Percentiles rank a stretch among this genome's conserved stretches.
Evolutionary conservation across 1,284 basidiomycete genomes (phyloP).

Genomic region (Pholiota adiposa): DNA sequence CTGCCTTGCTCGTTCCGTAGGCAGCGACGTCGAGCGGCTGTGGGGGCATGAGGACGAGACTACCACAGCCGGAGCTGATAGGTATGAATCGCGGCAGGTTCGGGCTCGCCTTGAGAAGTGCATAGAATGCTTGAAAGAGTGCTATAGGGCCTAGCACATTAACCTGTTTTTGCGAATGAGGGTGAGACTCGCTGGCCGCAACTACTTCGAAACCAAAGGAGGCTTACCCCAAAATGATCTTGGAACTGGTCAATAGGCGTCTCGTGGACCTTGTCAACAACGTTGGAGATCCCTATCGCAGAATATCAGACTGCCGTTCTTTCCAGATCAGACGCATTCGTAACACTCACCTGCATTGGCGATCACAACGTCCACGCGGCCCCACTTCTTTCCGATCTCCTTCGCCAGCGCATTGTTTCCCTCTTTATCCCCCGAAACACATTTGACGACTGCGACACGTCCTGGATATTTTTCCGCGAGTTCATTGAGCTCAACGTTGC

Average conservation of each 20-base stretch:
- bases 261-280: not conserved
- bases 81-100: slow-evolving; percentile 3
- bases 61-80: not conserved
- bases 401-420: slow-evolving; percentile 1
- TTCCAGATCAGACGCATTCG: too few species aligned
- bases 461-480: slow-evolving; percentile 1
- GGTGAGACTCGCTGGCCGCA: too few species aligned
- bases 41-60: not conserved
- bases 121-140: slow-evolving; percentile 9
- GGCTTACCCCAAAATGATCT: not conserved
- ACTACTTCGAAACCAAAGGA: too few species aligned
- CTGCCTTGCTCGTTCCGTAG: slow-evolving; percentile 1
- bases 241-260: not conserved
- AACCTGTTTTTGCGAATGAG: not conserved
- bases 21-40: not conserved
- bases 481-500: not conserved
- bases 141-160: slow-evolving; percentile 4
- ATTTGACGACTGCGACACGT: slow-evolving; percentile 5
- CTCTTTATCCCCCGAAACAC: slow-evolving; percentile 2
- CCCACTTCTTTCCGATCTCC: not conserved
- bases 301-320: too few species aligned
- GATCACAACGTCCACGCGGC: slow-evolving; percentile 8
- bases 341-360: slow-evolving; percentile 15
- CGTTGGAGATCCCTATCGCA: not conserved
- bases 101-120: slow-evolving; percentile 9